Evolutionary conservation across 1,284 basidiomycete genomes (phyloP).

Genomic region (Entoloma clypeatum): DNA sequence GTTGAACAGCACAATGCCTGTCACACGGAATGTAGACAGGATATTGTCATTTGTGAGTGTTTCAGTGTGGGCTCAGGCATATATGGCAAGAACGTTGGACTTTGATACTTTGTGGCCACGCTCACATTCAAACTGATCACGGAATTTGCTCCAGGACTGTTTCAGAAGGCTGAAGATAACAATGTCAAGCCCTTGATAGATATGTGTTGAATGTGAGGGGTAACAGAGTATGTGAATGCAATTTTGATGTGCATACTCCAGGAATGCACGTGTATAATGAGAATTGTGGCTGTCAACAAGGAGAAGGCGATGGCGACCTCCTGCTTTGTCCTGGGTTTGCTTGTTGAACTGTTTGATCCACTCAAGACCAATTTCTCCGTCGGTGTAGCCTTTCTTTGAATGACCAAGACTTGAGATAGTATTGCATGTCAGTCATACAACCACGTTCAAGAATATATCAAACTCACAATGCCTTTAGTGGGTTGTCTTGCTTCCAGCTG

Average conservation of each 20-base stretch:
- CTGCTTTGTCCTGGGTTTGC: conserved; percentile 30
- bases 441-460: conserved; percentile 2
- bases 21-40: conserved; percentile 31
- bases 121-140: neutral
- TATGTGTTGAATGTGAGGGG: conserved; percentile 38
- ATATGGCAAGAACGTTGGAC: conserved; percentile 24
- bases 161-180: conserved; percentile 31
- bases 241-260: conserved; percentile 30
- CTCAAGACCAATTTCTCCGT: conserved; percentile 13
- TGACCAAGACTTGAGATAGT: conserved; percentile 10
- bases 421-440: conserved; percentile 6
- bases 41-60: conserved; percentile 29
- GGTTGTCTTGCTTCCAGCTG: conserved; percentile 37
- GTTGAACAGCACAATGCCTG: conserved; percentile 34
- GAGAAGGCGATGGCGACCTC: conserved; percentile 26
- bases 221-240: conserved; percentile 39
- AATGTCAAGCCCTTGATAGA: conserved; percentile 43
- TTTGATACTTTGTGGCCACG: conserved; percentile 9
- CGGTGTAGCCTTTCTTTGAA: conserved; percentile 16
- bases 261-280: conserved; percentile 37
- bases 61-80: conserved; percentile 23
- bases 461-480: conserved; percentile 34
- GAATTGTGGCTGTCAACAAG: conserved; percentile 43
- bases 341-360: conserved; percentile 16
- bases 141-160: conserved; percentile 8